Conservation (phyloP, 2,329 filamentous ascomycete genomes). For the Fusarium domesticum region DNA sequence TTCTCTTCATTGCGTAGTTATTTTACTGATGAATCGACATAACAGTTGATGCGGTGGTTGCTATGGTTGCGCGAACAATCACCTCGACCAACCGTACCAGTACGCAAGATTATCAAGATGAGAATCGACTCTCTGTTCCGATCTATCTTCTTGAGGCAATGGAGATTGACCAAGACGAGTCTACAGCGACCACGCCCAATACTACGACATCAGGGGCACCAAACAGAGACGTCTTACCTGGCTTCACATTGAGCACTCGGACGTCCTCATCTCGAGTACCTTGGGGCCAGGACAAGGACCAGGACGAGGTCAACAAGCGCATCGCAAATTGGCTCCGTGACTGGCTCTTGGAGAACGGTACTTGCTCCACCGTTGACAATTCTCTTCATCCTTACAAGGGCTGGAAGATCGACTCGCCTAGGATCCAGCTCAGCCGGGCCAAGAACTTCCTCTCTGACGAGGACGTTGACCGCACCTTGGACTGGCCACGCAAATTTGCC, state of each 20-base stretch:
- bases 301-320: neutral
- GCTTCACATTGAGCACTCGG: neutral
- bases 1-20: neutral
- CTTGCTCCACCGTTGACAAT: constrained; percentile 1
- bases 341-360: neutral
- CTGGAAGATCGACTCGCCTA: constrained; percentile 35
- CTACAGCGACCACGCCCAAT: neutral
- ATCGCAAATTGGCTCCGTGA: constrained; percentile 6
- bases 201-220: neutral
- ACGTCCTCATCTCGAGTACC: too few relatives aligned
- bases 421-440: constrained; percentile 32
- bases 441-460: constrained; percentile 49
- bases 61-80: neutral
- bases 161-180: neutral
- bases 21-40: neutral
- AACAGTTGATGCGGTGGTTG: neutral
- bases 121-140: neutral
- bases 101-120: neutral
- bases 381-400: constrained; percentile 31
- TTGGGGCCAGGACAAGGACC: too few relatives aligned
- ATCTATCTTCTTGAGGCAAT: neutral
- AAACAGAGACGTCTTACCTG: neutral
- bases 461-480: constrained; percentile 41
- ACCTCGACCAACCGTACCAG: neutral
- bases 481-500: constrained; percentile 39